phyloP scores from a whole-genome alignment of 768 basidiomycete genomes.

The Tricholoma terreum region DNA sequence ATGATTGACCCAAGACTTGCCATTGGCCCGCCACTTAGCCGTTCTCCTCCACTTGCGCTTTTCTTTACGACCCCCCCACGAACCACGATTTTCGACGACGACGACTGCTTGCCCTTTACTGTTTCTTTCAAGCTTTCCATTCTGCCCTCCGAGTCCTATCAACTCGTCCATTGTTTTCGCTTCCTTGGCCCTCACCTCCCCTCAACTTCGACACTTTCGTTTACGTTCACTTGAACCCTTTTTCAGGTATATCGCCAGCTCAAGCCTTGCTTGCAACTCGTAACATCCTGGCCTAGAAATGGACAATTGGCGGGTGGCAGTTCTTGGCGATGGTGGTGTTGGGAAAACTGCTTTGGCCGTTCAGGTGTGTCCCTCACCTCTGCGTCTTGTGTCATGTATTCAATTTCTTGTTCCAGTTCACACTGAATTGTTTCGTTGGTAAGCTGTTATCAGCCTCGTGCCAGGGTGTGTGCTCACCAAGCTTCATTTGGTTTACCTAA shows the following conservation, averaged over 20 bases:
- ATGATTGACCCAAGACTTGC: constrained; percentile 32
- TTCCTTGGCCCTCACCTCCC: constrained; percentile 19
- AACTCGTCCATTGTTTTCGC: constrained; percentile 6
- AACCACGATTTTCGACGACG: constrained; percentile 55
- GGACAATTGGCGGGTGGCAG: constrained; percentile 95
- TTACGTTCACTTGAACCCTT: constrained; percentile 31
- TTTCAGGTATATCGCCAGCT: constrained; percentile 23
- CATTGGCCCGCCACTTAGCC: constrained; percentile 32
- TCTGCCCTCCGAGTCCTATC: constrained; percentile 31
- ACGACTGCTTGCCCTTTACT: constrained; percentile 35
- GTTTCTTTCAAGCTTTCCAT: constrained; percentile 34
- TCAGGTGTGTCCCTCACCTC: constrained; percentile 56
- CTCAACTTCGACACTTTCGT: constrained; percentile 24
- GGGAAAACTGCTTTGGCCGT: constrained; percentile 96
- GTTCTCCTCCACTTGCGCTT: constrained; percentile 28
- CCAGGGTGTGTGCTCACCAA: constrained; percentile 9
- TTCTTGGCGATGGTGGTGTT: constrained; percentile 95
- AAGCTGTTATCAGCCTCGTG: constrained; percentile 30
- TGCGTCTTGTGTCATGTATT: not conserved
- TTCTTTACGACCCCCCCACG: constrained; percentile 57
- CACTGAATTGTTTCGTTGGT: constrained; percentile 95
- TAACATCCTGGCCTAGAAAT: constrained; percentile 44
- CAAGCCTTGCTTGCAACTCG: constrained; percentile 13
- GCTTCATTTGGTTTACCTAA: not conserved
- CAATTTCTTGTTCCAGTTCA: constrained; percentile 58